phyloP scores from a whole-genome alignment of 805 yeast species.

The Kregervanrija fluxuum region DNA sequence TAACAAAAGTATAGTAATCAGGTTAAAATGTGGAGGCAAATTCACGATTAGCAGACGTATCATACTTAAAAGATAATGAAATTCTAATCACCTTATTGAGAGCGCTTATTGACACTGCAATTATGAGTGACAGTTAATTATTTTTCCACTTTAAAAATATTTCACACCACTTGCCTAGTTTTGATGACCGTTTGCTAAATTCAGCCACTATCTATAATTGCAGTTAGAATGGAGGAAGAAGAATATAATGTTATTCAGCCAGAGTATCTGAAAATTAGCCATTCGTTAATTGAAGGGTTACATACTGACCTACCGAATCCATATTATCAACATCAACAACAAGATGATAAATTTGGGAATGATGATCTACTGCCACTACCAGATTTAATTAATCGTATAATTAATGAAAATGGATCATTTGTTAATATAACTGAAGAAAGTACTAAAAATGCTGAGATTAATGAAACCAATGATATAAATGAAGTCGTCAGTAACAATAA shows the following conservation, averaged over 20 bases:
- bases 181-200: too few relatives aligned
- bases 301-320: slow-evolving; percentile 10
- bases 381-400: slow-evolving; percentile 9
- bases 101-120: too few relatives aligned
- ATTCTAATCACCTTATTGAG: too few relatives aligned
- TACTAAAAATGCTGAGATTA: slow-evolving; percentile 13
- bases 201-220: too few relatives aligned
- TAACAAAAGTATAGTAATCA: too few relatives aligned
- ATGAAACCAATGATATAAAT: slow-evolving; percentile 8
- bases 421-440: slow-evolving; percentile 51
- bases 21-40: too few relatives aligned
- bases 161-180: too few relatives aligned
- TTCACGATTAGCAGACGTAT: too few relatives aligned
- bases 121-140: too few relatives aligned
- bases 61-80: too few relatives aligned
- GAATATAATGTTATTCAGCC: neutral
- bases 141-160: too few relatives aligned
- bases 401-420: slow-evolving; percentile 34
- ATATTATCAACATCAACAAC: slow-evolving; percentile 4
- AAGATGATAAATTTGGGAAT: neutral
- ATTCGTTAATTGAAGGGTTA: slow-evolving; percentile 7
- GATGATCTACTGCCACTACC: slow-evolving; percentile 16
- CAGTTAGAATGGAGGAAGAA: too few relatives aligned
- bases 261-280: slow-evolving; percentile 4
- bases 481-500: slow-evolving; percentile 15